A percentile compares a stretch with the other conserved stretches of the same genome.
phyloP scores from a whole-genome alignment of 768 basidiomycete genomes.

The Collybiopsis confluens region DNA sequence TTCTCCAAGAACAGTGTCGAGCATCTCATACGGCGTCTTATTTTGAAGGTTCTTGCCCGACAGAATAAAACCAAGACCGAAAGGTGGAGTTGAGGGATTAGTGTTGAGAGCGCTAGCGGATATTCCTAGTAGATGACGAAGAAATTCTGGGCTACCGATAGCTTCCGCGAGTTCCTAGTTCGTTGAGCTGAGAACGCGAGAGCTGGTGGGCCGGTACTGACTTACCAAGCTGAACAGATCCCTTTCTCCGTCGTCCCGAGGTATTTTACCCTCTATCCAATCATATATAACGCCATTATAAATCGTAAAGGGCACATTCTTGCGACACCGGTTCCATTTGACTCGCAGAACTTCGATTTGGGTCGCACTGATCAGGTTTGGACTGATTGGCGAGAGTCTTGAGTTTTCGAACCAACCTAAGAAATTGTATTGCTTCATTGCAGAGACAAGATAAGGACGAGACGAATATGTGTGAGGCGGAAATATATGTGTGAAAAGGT shows the following conservation, averaged over 20 bases:
- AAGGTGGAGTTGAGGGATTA: not conserved
- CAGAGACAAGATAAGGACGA: no score
- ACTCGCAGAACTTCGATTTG: not conserved
- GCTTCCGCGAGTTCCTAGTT: not conserved
- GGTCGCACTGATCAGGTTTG: not conserved
- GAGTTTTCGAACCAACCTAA: not conserved
- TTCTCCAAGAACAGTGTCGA: not conserved
- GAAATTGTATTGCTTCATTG: not conserved
- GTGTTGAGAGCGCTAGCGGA: not conserved
- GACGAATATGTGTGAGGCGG: no score
- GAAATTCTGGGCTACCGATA: not conserved
- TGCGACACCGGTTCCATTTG: conserved; percentile 1
- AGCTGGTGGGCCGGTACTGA: not conserved
- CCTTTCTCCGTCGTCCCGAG: not conserved
- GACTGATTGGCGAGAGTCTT: no score
- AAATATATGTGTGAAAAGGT: no score
- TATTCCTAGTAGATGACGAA: not conserved
- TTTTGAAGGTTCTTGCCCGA: not conserved
- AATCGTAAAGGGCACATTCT: not conserved
- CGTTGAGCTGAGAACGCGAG: not conserved
- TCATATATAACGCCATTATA: not conserved
- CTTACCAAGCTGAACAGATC: not conserved
- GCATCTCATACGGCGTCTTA: not conserved
- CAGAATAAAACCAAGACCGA: not conserved
- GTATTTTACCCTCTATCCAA: not conserved